Percentiles rank a stretch among this genome's conserved stretches.
Conservation (phyloP, 2,329 filamentous ascomycete species). For the Colletotrichum sp. region DNA sequence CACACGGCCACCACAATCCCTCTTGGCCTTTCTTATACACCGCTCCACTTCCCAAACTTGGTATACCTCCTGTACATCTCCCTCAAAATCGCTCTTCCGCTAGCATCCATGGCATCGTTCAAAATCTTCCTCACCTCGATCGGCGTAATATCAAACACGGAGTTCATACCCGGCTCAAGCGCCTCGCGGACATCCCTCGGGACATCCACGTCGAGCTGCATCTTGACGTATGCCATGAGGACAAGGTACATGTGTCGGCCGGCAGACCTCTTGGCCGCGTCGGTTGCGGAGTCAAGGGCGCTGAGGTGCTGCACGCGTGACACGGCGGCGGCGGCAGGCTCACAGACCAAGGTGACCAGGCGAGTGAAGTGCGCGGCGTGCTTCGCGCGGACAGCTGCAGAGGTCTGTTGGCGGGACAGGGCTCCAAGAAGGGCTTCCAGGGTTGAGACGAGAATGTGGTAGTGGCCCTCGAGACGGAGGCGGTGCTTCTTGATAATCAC, state of each 20-base stretch:
- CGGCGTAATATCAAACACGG: slow-evolving; percentile 63
- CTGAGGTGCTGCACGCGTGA: slow-evolving; percentile 48
- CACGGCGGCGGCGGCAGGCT: slow-evolving; percentile 62
- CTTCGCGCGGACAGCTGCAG: slow-evolving; percentile 30
- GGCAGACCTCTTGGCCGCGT: slow-evolving; percentile 64
- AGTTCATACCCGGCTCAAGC: slow-evolving; percentile 62
- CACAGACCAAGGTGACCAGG: slow-evolving; percentile 63
- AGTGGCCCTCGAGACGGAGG: slow-evolving; percentile 65
- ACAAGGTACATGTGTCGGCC: slow-evolving; percentile 67
- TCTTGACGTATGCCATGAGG: slow-evolving; percentile 63
- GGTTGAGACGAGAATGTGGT: slow-evolving; percentile 60
- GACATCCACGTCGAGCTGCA: slow-evolving; percentile 63
- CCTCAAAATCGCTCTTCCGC: slow-evolving; percentile 62
- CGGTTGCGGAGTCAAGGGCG: slow-evolving; percentile 63
- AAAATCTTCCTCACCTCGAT: slow-evolving; percentile 59
- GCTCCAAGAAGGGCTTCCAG: slow-evolving; percentile 61
- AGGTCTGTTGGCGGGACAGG: slow-evolving; percentile 42
- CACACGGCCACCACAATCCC: not conserved
- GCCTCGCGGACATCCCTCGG: slow-evolving; percentile 56
- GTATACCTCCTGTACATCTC: slow-evolving; percentile 64
- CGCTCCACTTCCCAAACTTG: slow-evolving; percentile 69
- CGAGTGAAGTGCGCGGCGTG: slow-evolving; percentile 59
- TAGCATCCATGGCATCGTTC: slow-evolving; percentile 64
- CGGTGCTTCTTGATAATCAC: slow-evolving; percentile 64
- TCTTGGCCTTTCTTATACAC: slow-evolving; percentile 43